Evolutionary conservation across 768 basidiomycete genomes (phyloP), one percentile per base, ranked within the genome.

Genomic region (Serendipita sp.): DNA sequence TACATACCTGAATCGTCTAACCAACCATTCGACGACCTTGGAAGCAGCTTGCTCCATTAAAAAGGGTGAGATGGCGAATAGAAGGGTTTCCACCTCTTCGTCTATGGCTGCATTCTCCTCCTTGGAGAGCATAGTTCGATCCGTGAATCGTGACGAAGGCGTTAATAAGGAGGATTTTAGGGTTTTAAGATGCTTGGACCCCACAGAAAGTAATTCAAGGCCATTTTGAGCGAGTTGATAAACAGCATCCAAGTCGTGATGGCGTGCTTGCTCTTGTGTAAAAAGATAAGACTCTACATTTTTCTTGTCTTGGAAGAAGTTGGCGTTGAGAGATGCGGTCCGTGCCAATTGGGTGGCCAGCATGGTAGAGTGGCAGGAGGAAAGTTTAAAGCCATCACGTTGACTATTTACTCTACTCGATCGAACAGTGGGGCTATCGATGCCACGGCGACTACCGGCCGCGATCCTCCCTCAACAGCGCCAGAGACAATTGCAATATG

Each of bases 1-100:
- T 15, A 65, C 82, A 45, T 67, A 91, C 94, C 94, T 85, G 74
- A 97, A 96, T 64, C 93, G 78, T 69, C 90, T 78, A 2, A 98
- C 91, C 29, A 98, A 80, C 95, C 95, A 99, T 70, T 99, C 96
- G 31, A 99, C 71, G 6, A 90, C 81, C 72, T 87, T 92, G 18
- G 84, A 85, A 0, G 90, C 81, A 0, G 91, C 87, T 37, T 82
- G 76, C 44, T 95, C 85, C 75, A 91, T 78, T 46, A 98, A 73
- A 77, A 87, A 89, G 6, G 84, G 86, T 2, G 90, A 89, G 15
- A 99, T 76, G 46, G 86, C 72, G 45, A 80, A 74, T 48, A 97
- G 70, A 69, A 91, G 87, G 4, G 75, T 75, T 23, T 77, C 76
- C 64, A 98, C 77, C 3, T 76, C 73, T 16, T 64, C 72, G 72